These are phyloP conservation scores for Pythium aristosporum DNA, from an alignment of 352 stramenopile species.

Conservation along the genomic window DNA sequence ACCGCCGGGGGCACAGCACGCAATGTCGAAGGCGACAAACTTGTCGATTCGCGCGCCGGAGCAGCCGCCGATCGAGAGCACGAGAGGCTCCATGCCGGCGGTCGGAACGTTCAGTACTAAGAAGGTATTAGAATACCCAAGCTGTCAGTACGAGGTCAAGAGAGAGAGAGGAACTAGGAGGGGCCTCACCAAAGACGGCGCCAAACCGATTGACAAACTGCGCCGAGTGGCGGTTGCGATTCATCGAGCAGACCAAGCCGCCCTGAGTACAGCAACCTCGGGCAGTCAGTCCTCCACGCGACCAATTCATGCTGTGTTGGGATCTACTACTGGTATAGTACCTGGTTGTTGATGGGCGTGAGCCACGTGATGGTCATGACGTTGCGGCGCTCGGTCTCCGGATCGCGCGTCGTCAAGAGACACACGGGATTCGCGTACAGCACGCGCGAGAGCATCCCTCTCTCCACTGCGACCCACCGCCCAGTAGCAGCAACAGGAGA, in stretches of 20 bases:
- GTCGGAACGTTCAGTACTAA: slow-evolving; percentile 78
- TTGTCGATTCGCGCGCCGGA: slow-evolving; percentile 61
- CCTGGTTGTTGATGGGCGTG: slow-evolving; percentile 87
- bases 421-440: slow-evolving; percentile 85
- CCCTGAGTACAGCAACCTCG: slow-evolving; percentile 30
- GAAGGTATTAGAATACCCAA: neutral
- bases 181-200: slow-evolving; percentile 51
- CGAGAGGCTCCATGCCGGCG: slow-evolving; percentile 65
- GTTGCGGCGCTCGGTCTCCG: slow-evolving; percentile 31
- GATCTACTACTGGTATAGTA: neutral
- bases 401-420: slow-evolving; percentile 47
- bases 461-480: slow-evolving; percentile 55
- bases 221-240: slow-evolving; percentile 64
- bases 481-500: neutral
- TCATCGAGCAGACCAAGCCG: slow-evolving; percentile 83
- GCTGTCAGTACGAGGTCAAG: neutral
- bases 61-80: slow-evolving; percentile 71
- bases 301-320: neutral
- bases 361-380: slow-evolving; percentile 89
- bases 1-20: slow-evolving; percentile 46
- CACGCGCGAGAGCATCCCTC: slow-evolving; percentile 71
- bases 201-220: slow-evolving; percentile 49
- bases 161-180: neutral
- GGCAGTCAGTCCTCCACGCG: no score
- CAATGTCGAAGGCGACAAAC: slow-evolving; percentile 49